Evolutionary conservation across 257 asterid genomes (phyloP).

Genomic region (Primulina huaijiensis): DNA sequence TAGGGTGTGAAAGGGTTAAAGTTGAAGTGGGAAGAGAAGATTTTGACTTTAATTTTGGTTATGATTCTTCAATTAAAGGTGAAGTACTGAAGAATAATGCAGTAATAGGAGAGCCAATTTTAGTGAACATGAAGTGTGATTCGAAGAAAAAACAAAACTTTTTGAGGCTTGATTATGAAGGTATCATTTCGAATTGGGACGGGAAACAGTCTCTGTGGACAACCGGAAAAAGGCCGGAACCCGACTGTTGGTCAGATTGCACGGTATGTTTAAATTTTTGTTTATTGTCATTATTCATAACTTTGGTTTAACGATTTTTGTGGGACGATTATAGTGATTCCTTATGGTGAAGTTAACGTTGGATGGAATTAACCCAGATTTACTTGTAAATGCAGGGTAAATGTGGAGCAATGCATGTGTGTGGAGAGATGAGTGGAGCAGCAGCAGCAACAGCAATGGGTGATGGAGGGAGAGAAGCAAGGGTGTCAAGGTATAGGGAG

Average conservation of each 20-base stretch:
- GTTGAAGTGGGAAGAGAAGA: constrained; percentile 44
- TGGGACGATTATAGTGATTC: no score
- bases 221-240: constrained; percentile 61
- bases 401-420: constrained; percentile 44
- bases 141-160: constrained; percentile 37
- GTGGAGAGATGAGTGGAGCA: constrained; percentile 37
- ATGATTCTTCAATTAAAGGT: constrained; percentile 34
- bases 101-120: neutral
- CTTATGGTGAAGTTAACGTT: no score
- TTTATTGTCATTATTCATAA: neutral
- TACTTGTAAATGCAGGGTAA: constrained; percentile 39
- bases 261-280: constrained; percentile 36
- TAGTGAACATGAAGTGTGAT: constrained; percentile 8
- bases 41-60: constrained; percentile 59
- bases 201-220: constrained; percentile 70
- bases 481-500: constrained; percentile 82
- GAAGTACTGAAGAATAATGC: constrained; percentile 28
- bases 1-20: constrained; percentile 38
- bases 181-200: constrained; percentile 72
- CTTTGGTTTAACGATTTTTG: no score
- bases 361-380: neutral
- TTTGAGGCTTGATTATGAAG: constrained; percentile 63
- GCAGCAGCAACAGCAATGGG: neutral
- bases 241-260: constrained; percentile 62
- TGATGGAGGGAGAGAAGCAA: constrained; percentile 78